Evolutionary conservation across 306 rosid species (phyloP), one percentile per base, ranked within the genome.

Genomic region (Vigna radiata): DNA sequence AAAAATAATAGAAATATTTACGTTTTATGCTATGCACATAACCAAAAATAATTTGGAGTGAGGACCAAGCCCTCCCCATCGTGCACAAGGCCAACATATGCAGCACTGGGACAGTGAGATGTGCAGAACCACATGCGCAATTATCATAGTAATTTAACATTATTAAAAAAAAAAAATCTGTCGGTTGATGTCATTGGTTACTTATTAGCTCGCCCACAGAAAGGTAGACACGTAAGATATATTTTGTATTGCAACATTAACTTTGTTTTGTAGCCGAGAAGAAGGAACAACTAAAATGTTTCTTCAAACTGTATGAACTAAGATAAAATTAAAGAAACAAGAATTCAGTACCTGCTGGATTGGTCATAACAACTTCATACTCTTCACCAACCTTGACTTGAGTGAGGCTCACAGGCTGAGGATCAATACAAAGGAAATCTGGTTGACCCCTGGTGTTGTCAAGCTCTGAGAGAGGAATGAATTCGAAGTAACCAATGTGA

Each of bases 401-500:
- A 46, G 96, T 86, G 72, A 94, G 88, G 44, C 90, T 91, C 4
- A 95, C 80, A 5, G 96, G 91, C 53, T 68, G 49, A n/a, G 85
- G 71, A 77, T 87, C 87, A 68, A 64, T 2, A 15, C 49, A 44
- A 4, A 80, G 77, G 48, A 76, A 73, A 55, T 72, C 8, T 11
- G 64, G 10, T 2, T 75, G 43, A 23, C 67, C 75, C 8, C 63
- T 58, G 12, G 70, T 33, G 6, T 48, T 69, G 41, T 68, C 83
- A 70, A 43, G 77, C 46, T 75, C 74, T 27, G 39, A 47, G 4
- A 92, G 36, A 29, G 98, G 97, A 55, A 92, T 81, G 81, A 96
- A 96, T 73, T 96, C 99, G 55, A 87, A 96, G 82, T 87, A 96
- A 29, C 97, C 97, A 36, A 96, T 86, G 21, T 96, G 87, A 9